These are phyloP conservation scores for Ogataea pini DNA, from an alignment of 805 yeast genomes.

Conservation along the genomic window DNA sequence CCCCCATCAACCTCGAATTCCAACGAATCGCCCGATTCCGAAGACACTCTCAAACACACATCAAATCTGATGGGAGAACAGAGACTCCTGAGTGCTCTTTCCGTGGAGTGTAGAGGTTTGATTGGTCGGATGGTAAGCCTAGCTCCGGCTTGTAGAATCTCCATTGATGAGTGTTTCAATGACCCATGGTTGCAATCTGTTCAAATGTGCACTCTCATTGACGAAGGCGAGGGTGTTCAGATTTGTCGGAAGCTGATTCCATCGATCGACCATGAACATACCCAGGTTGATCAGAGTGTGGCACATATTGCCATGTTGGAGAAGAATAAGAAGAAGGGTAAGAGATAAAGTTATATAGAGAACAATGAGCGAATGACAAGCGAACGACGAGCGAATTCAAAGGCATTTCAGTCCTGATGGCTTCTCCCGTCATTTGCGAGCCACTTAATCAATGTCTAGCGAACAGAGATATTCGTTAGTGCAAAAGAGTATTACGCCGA, in stretches of 20 bases:
- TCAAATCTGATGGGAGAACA: slow-evolving; percentile 71
- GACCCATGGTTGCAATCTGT: slow-evolving; percentile 69
- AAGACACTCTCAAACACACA: slow-evolving; percentile 45
- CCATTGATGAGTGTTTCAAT: slow-evolving; percentile 74
- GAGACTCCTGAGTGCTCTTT: slow-evolving; percentile 67
- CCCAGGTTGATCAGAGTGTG: slow-evolving; percentile 87
- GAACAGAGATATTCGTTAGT: too few relatives aligned
- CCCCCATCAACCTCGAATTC: slow-evolving; percentile 24
- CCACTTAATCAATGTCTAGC: too few relatives aligned
- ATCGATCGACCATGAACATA: slow-evolving; percentile 72
- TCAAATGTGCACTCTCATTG: slow-evolving; percentile 66
- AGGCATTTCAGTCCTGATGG: too few relatives aligned
- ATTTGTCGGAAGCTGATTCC: slow-evolving; percentile 39
- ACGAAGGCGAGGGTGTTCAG: slow-evolving; percentile 37
- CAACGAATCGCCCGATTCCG: slow-evolving; percentile 18
- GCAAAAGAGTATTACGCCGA: too few relatives aligned
- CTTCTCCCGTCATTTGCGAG: too few relatives aligned
- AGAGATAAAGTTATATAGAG: slow-evolving; percentile 10
- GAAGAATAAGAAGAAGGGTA: slow-evolving; percentile 63
- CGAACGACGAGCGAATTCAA: too few relatives aligned
- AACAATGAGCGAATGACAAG: too few relatives aligned
- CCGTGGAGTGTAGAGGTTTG: slow-evolving; percentile 65
- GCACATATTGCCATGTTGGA: slow-evolving; percentile 95
- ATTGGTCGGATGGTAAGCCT: slow-evolving; percentile 77
- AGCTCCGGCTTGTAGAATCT: slow-evolving; percentile 83